Percentiles rank a stretch among this genome's conserved stretches.
Conservation (phyloP, 129 eudicot genomes). For the Heracleum sosnowskyi region DNA sequence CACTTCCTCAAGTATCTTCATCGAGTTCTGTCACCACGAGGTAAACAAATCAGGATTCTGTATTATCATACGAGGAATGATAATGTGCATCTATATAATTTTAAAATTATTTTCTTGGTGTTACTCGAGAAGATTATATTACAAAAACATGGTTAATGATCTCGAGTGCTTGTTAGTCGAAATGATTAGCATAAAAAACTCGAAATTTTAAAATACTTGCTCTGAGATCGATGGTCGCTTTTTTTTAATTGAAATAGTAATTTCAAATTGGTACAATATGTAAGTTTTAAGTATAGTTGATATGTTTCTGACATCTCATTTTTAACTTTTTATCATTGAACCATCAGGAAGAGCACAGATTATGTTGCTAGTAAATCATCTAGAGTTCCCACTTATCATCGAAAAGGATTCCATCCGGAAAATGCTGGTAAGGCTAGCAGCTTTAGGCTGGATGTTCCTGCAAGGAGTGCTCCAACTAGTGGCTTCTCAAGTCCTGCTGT, state of each 20-base stretch:
- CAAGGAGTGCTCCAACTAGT: constrained; percentile 76
- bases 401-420: constrained; percentile 32
- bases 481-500: constrained; percentile 63
- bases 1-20: constrained; percentile 37
- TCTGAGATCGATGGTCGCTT: neutral
- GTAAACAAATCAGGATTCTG: constrained; percentile 9
- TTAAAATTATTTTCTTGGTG: neutral
- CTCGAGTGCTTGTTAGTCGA: neutral
- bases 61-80: neutral
- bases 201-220: neutral
- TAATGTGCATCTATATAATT: neutral
- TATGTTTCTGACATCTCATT: neutral
- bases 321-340: constrained; percentile 12
- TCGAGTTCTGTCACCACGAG: neutral
- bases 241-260: neutral
- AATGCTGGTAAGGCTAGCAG: constrained; percentile 25
- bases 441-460: constrained; percentile 50
- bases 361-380: constrained; percentile 21
- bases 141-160: neutral
- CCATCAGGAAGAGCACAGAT: constrained; percentile 22
- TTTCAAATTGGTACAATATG: neutral
- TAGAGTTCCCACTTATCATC: constrained; percentile 46
- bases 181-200: neutral
- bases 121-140: neutral
- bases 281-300: neutral